Percentiles rank a stretch among this genome's conserved stretches.
phyloP scores from a whole-genome alignment of 179 eudicot genomes.

The Heliamphora pulchella region DNA sequence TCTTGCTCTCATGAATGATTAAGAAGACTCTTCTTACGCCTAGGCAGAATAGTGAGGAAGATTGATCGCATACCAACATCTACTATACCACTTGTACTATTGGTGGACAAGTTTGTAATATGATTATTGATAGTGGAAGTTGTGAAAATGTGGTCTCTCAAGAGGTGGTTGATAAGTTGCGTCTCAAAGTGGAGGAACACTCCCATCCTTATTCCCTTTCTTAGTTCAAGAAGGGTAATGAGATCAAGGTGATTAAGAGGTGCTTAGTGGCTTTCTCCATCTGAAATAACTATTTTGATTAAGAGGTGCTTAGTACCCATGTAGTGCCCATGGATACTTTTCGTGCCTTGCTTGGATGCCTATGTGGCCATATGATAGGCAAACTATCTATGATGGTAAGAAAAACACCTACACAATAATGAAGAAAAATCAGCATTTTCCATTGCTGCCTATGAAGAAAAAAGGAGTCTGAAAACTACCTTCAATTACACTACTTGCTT shows the following conservation, averaged over 20 bases:
- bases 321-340: background rate
- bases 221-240: too few species aligned
- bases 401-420: background rate
- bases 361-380: background rate
- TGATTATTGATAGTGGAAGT: background rate
- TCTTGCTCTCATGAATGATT: too few species aligned
- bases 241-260: too few species aligned
- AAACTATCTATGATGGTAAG: background rate
- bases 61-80: background rate
- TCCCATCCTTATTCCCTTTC: too few species aligned
- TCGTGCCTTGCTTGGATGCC: background rate
- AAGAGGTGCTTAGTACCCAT: too few species aligned
- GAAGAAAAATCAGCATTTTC: background rate
- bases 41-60: too few species aligned
- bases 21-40: too few species aligned
- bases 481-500: background rate
- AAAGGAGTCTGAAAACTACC: background rate
- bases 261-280: too few species aligned
- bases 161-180: background rate
- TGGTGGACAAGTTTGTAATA: background rate
- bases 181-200: too few species aligned
- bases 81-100: background rate
- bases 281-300: too few species aligned
- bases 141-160: background rate
- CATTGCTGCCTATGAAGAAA: background rate